These are phyloP conservation scores for Globisporangium sylvaticum DNA, from an alignment of 352 stramenopile genomes.

Conservation along the genomic window DNA sequence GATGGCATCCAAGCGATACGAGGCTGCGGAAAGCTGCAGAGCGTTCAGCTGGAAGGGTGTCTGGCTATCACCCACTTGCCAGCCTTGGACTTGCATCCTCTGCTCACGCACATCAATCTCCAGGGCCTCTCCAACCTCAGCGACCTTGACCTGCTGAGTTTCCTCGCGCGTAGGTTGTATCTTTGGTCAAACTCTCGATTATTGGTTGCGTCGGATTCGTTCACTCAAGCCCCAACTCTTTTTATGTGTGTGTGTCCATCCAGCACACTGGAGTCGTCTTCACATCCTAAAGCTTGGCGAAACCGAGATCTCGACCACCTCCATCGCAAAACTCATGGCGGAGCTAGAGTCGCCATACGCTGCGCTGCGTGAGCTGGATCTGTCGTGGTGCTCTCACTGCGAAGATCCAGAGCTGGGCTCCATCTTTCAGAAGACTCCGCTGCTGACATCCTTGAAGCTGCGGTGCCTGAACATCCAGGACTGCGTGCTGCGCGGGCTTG, in stretches of 20 bases:
- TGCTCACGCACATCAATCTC: constrained; percentile 13
- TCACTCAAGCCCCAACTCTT: neutral
- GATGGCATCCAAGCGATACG: constrained; percentile 5
- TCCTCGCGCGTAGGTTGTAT: constrained; percentile 10
- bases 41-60: constrained; percentile 18
- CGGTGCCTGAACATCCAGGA: constrained; percentile 19
- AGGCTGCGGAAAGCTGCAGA: constrained; percentile 10
- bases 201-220: neutral
- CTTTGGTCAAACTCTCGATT: neutral
- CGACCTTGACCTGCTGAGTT: constrained; percentile 1
- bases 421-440: constrained; percentile 10
- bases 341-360: neutral
- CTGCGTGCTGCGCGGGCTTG: constrained; percentile 4
- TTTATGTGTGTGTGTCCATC: neutral
- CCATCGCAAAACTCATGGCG: constrained; percentile 1
- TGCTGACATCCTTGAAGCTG: constrained; percentile 15
- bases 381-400: constrained; percentile 24
- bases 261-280: constrained; percentile 12
- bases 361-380: constrained; percentile 12
- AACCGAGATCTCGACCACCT: constrained; percentile 14
- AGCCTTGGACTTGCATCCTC: neutral
- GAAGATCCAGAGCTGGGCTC: constrained; percentile 6
- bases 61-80: constrained; percentile 11
- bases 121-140: constrained; percentile 12
- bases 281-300: constrained; percentile 14